Conservation (phyloP, 805 yeast species). For the Saturnispora saitoi region DNA sequence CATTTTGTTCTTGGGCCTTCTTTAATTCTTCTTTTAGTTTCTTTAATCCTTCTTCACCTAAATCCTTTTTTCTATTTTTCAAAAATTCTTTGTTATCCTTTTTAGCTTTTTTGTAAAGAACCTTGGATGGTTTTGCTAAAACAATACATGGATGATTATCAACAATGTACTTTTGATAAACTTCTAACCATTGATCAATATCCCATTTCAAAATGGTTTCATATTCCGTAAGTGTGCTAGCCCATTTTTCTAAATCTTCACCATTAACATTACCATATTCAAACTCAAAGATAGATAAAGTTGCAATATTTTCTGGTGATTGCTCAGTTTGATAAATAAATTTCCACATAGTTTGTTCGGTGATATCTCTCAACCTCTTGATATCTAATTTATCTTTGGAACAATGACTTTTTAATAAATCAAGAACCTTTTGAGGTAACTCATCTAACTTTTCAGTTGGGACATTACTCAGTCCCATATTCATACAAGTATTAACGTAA, state of each 20-base stretch:
- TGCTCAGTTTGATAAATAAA: slow-evolving; percentile 55
- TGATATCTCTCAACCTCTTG: slow-evolving; percentile 53
- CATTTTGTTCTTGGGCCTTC: slow-evolving; percentile 58
- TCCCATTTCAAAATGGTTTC: slow-evolving; percentile 54
- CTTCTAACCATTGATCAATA: slow-evolving; percentile 53
- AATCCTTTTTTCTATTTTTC: slow-evolving; percentile 39
- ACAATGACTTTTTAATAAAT: slow-evolving; percentile 46
- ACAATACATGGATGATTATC: slow-evolving; percentile 57
- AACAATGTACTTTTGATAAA: slow-evolving; percentile 46
- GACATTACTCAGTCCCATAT: slow-evolving; percentile 57
- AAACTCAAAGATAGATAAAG: slow-evolving; percentile 68
- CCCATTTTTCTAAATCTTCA: slow-evolving; percentile 45
- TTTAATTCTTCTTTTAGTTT: slow-evolving; percentile 44
- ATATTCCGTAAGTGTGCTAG: slow-evolving; percentile 50
- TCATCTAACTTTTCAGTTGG: slow-evolving; percentile 55
- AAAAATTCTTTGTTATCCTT: slow-evolving; percentile 40
- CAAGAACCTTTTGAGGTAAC: slow-evolving; percentile 44
- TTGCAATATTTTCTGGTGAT: slow-evolving; percentile 51
- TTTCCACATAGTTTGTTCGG: slow-evolving; percentile 57
- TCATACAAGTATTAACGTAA: slow-evolving; percentile 52
- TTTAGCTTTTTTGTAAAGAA: slow-evolving; percentile 46
- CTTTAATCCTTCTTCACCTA: slow-evolving; percentile 54
- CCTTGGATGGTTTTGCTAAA: slow-evolving; percentile 62
- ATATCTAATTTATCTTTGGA: slow-evolving; percentile 48
- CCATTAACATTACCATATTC: slow-evolving; percentile 66